Base-by-base conservation (phyloP, 352 stramenopile genomes). In the Pythium vanterpoolii region DNA sequence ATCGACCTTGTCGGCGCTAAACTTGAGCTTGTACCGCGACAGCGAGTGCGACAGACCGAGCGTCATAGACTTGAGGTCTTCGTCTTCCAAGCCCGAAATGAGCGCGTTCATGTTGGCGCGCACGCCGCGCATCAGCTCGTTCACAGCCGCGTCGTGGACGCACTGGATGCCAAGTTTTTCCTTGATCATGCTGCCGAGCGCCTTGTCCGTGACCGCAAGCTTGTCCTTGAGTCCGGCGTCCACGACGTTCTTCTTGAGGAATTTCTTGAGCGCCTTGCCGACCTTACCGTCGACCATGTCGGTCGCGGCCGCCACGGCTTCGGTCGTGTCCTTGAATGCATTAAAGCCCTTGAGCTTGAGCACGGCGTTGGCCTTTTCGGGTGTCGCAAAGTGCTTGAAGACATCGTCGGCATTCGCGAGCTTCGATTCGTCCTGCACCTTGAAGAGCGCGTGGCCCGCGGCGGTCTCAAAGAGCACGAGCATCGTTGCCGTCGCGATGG, bases 21-120 rank as follows among this genome's bases (percentile, higher is more conserved):
- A 99, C 87, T 99, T 99, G 69, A 99, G 90, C 86, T 99, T 99
- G 83, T 99, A 99, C 50, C 97, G 88, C 46, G 89, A 98, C 8
- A 99, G 86, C 11, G 77, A 96, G 87, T 99, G 98, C 64, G 90
- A 98, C n/a, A 99, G 80, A 79, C 97, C 97, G 11, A 99, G 87
- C 62, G 96, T 96, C 97, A 99, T 99, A n/a, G 93, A 93, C 77
- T 89, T 94, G 56, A 97, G 79, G 72, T 92, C 94, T 42, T 88
- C 83, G 68, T 95, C 89, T 51, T 93, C 77, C 64, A 96, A 89
- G 33, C 80, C 97, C 53, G 82, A 89, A 43, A 98, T 92, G n/a
- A 98, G 79, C 43, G 78, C 78, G 61, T 96, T 96, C 83, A 99
- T 96, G 78, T 99, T 97, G 53, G 78, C 86, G 59, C 97, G 89